Evolutionary conservation across 768 basidiomycete genomes (phyloP).

Genomic region (Amanita exitialis): DNA sequence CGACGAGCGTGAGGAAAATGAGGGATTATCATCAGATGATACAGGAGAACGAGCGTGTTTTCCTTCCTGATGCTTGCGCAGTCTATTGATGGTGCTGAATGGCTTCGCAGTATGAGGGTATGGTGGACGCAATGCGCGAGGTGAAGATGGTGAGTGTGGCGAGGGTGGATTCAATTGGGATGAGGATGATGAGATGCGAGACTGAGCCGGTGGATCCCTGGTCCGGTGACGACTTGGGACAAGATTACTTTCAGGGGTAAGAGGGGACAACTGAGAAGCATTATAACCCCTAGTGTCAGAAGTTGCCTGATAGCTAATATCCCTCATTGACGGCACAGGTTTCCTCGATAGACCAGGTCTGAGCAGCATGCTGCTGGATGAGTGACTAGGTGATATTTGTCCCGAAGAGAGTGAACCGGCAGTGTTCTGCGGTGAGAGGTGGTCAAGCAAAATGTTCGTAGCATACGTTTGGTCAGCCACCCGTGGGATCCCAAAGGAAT

Average conservation of each 20-base stretch:
- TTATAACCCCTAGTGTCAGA: not conserved
- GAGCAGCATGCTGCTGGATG: not conserved
- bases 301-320: not conserved
- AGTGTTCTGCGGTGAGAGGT: not conserved
- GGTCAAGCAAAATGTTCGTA: not conserved
- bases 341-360: not conserved
- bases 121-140: not conserved
- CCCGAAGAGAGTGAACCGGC: not conserved
- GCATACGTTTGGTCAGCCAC: not conserved
- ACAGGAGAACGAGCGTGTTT: not conserved
- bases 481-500: not conserved
- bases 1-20: not conserved
- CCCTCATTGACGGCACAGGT: not conserved
- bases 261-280: not conserved
- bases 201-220: not conserved
- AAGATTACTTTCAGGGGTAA: not conserved
- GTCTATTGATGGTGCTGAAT: not conserved
- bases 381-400: not conserved
- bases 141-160: not conserved
- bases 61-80: constrained; percentile 4
- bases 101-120: not conserved
- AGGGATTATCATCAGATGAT: not conserved
- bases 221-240: not conserved
- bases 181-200: not conserved
- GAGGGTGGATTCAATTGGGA: not conserved